These are phyloP conservation scores for Aphanomyces cochlioides DNA, from an alignment of 352 stramenopile genomes.

Conservation along the genomic window DNA sequence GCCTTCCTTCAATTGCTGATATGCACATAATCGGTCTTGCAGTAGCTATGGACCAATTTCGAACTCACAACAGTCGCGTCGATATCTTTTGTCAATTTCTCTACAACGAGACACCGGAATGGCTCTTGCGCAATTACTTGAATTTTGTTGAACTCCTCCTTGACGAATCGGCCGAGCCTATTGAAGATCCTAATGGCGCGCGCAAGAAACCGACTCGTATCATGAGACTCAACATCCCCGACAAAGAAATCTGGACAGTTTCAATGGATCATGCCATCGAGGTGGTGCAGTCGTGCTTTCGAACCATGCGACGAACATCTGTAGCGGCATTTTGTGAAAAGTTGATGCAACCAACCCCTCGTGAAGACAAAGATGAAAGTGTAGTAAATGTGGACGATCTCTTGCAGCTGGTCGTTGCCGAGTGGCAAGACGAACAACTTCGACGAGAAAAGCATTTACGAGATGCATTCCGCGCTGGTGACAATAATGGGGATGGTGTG, in stretches of 20 bases:
- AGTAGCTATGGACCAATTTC: constrained; percentile 63
- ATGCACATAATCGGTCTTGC: constrained; percentile 76
- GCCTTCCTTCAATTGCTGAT: constrained; percentile 65
- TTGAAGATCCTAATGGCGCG: neutral
- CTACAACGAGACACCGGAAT: constrained; percentile 60
- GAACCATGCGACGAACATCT: constrained; percentile 67
- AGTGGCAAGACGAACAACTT: constrained; percentile 69
- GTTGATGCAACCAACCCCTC: constrained; percentile 1
- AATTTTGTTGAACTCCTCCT: constrained; percentile 73
- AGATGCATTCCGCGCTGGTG: constrained; percentile 67
- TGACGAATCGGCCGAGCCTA: constrained; percentile 24
- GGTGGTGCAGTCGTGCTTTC: constrained; percentile 64
- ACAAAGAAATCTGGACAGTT: constrained; percentile 68
- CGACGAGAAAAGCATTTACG: constrained; percentile 61
- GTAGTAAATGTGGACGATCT: constrained; percentile 69
- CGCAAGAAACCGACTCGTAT: constrained; percentile 46
- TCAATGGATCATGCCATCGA: constrained; percentile 64
- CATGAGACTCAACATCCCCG: constrained; percentile 53
- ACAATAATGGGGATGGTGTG: constrained; percentile 75
- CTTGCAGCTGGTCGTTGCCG: constrained; percentile 55
- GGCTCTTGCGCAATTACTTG: constrained; percentile 56
- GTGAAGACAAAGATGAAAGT: constrained; percentile 28
- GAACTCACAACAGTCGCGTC: constrained; percentile 59
- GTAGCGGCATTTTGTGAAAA: constrained; percentile 52
- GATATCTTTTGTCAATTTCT: constrained; percentile 73